A percentile compares a stretch with the other conserved stretches of the same genome.
Evolutionary conservation across 2,329 filamentous ascomycete species (phyloP).

Genomic region (Aplosporella prunicola): DNA sequence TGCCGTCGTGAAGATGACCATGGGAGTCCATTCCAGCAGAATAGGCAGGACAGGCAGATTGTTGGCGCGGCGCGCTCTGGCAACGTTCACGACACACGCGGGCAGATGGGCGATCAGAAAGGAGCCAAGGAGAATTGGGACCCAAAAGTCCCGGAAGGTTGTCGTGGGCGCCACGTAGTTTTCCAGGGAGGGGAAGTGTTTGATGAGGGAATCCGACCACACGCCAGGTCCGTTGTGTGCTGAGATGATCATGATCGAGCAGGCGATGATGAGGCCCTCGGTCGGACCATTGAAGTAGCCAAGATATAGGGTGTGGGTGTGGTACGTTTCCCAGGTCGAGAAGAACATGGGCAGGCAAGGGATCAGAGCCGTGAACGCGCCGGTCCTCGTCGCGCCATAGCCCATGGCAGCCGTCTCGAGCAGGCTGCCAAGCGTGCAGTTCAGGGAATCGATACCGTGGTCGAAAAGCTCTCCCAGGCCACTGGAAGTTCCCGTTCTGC

Average conservation of each 20-base stretch:
- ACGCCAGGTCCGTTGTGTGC: conserved; percentile 82
- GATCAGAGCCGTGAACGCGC: conserved; percentile 82
- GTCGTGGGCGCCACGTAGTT: conserved; percentile 58
- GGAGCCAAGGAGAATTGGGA: conserved; percentile 44
- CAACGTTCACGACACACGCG: conserved; percentile 81
- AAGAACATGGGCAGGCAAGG: conserved; percentile 98
- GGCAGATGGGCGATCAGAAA: conserved; percentile 61
- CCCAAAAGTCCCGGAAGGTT: conserved; percentile 82
- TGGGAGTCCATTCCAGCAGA: conserved; percentile 89
- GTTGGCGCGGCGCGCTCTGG: conserved; percentile 60
- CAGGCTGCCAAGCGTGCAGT: conserved; percentile 87
- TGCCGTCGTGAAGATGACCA: conserved; percentile 67
- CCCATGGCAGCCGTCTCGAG: conserved; percentile 91
- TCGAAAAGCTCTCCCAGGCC: conserved; percentile 95
- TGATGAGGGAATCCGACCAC: conserved; percentile 67
- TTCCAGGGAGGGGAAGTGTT: conserved; percentile 33
- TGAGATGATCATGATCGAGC: conserved; percentile 73
- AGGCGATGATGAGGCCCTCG: conserved; percentile 86
- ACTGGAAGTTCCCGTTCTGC: conserved; percentile 88
- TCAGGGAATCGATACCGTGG: conserved; percentile 95
- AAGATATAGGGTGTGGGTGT: conserved; percentile 93
- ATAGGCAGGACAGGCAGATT: conserved; percentile 69
- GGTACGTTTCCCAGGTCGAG: conserved; percentile 98
- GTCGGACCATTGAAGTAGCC: conserved; percentile 96
- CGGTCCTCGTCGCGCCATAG: conserved; percentile 70